Evolutionary conservation across 1,139 yeast species (phyloP), one percentile per base, ranked within the genome.

Genomic region (Torulaspora pretoriensis): DNA sequence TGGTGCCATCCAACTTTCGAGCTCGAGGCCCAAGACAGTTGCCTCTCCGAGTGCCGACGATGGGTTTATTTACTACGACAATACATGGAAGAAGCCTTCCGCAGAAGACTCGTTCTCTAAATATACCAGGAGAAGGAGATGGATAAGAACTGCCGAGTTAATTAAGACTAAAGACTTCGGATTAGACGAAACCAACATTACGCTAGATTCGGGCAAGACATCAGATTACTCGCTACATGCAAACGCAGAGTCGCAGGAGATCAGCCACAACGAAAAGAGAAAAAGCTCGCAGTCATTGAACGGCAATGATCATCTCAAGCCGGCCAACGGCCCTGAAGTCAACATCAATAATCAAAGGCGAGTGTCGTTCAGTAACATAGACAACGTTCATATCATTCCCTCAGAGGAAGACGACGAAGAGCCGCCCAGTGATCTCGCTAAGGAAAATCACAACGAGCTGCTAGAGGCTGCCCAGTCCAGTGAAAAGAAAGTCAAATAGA

Each of bases 131-230:
- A 78, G 96, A 63, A 78, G 98, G 68, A 75, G 97, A 63, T 92
- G 98, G 98, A 78, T 90, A 23, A 77, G 97, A 55, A 87, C 95
- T 0, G 98, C 97, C 0, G 96, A 89, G 65, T 74, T 90, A 57
- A 81, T 85, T 1, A 58, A 52, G 46, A 47, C 46, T 28, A 41
- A 30, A 10, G 42, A 33, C 7, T 43, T 35, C 14, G 46, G 39
- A 4, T 16, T 35, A 10, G 37, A 35, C 7, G 46, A 43, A 23
- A 30, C 42, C 14, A 31, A 16, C 9, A 36, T 43, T 25, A 26
- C 35, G 19, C 34, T 33, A 33, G 43, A 34, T 19, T 33, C 34
- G 2, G 30, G 16, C 26, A 31, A 31, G 30, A 33, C 44, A 3
- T 35, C 44, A 16, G 34, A 35, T 16, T 28, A 30, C 31, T 38